Evolutionary conservation across 805 yeast species (phyloP).

Genomic region (Myxozyma udenii): DNA sequence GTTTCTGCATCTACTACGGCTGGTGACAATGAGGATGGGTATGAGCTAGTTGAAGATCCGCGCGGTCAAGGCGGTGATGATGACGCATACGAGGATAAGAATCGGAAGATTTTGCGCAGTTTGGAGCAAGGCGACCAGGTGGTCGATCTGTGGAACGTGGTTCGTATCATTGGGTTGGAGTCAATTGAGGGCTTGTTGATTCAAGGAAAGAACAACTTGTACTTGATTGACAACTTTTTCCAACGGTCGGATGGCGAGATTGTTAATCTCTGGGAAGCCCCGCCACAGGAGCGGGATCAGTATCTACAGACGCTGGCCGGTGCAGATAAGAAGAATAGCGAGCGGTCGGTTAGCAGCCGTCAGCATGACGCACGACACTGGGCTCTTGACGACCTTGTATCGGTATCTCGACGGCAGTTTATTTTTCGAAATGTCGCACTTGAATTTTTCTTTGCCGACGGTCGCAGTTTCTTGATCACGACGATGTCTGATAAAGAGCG

Average conservation of each 20-base stretch:
- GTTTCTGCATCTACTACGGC: slow-evolving; percentile 10
- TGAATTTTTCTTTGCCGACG: slow-evolving; percentile 72
- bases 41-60: slow-evolving; percentile 33
- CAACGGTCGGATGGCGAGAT: slow-evolving; percentile 53
- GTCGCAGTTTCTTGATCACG: slow-evolving; percentile 66
- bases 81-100: slow-evolving; percentile 52
- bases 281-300: slow-evolving; percentile 60
- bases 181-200: slow-evolving; percentile 73
- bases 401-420: slow-evolving; percentile 71
- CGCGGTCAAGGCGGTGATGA: slow-evolving; percentile 32
- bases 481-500: slow-evolving; percentile 54
- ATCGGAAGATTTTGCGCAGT: slow-evolving; percentile 69
- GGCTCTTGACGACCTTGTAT: slow-evolving; percentile 57
- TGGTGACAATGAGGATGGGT: slow-evolving; percentile 33
- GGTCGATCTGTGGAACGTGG: slow-evolving; percentile 68
- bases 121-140: slow-evolving; percentile 69
- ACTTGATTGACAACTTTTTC: slow-evolving; percentile 67
- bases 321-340: slow-evolving; percentile 35
- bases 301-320: slow-evolving; percentile 63
- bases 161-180: slow-evolving; percentile 72
- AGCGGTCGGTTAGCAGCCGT: slow-evolving; percentile 6
- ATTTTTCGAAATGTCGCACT: slow-evolving; percentile 75
- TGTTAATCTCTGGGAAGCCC: slow-evolving; percentile 64
- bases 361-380: slow-evolving; percentile 42
- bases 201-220: slow-evolving; percentile 61